A percentile compares a stretch with the other conserved stretches of the same genome.
Evolutionary conservation across 164 flowering plant genomes (phyloP).

Genomic region (Berberis thunbergii): DNA sequence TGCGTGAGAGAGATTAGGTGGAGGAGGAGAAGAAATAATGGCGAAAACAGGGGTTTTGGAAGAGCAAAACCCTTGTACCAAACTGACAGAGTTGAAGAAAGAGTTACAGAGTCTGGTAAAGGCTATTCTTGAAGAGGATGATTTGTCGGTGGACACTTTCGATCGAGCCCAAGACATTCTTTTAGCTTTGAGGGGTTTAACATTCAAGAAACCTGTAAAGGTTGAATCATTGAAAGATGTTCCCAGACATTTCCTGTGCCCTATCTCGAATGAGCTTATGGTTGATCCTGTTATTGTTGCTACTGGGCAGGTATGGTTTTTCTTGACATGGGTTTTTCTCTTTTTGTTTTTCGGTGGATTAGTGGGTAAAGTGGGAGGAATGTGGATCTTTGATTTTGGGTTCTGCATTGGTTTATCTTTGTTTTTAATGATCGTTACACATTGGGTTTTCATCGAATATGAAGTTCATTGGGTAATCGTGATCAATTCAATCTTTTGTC

Average conservation of each 20-base stretch:
- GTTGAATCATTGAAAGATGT: constrained; percentile 12
- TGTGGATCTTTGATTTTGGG: not conserved
- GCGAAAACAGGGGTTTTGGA: constrained; percentile 38
- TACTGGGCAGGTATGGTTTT: constrained; percentile 75
- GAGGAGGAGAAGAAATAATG: constrained; percentile 16
- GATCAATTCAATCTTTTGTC: too few relatives aligned
- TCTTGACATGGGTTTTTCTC: not conserved
- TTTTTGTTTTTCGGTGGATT: not conserved
- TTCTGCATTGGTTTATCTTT: not conserved
- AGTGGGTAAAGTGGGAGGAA: not conserved
- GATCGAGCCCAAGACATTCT: constrained; percentile 33
- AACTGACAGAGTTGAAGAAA: constrained; percentile 33
- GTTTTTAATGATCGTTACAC: too few relatives aligned
- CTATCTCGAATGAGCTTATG: constrained; percentile 60
- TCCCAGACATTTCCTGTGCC: constrained; percentile 55
- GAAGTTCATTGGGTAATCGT: too few relatives aligned
- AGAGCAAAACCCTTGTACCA: constrained; percentile 15
- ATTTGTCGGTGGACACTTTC: constrained; percentile 19
- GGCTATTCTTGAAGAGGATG: constrained; percentile 35
- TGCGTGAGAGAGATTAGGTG: too few relatives aligned
- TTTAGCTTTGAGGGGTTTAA: constrained; percentile 37
- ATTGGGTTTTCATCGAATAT: too few relatives aligned
- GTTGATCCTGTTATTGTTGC: constrained; percentile 60
- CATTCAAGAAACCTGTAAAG: constrained; percentile 27
- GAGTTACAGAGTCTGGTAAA: constrained; percentile 43